Base-by-base conservation (phyloP, 441 rosid species). In the Mallotus japonicus region DNA sequence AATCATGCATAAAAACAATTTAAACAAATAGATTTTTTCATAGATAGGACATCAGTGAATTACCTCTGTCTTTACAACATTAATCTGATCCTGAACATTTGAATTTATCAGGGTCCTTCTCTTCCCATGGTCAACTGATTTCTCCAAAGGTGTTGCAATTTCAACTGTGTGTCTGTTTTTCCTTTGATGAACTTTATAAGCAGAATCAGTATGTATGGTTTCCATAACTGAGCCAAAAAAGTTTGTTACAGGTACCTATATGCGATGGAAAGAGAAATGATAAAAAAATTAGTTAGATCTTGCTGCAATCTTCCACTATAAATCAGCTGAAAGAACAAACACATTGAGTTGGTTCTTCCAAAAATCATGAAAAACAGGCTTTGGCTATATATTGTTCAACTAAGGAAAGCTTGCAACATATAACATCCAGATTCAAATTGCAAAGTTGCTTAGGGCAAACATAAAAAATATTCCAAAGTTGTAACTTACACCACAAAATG, bases 181-280 rank as follows among this genome's bases (percentile, higher is more conserved):
- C 69, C 74, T 80, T 70, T 85, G 78, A 64, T 62, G 73, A 65
- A 80, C 81, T 73, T 62, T 63, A 82, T 95, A 95, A 51, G 97
- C 87, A 67, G 82, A 87, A 79, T 88, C 92, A 17, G 97, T 91
- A 76, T 88, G 95, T 66, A 91, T 76, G 11, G 96, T 90, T 86
- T 93, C 98, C 99, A 93, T 93, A 61, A 95, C 96, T 6, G 97
- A 95, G 66, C 97, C 98, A 34, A 93, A 95, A 89, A 95, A 93
- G 83, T 87, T 91, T 3, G 98, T 95, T 78, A 93, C 98, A 0
- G 98, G 95, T 64, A 92, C 98, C 98, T 95, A 34, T 44, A 28
- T 34, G 28, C 8, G 20, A 73, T 60, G 72, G 47, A 74, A 75
- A 74, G 58, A 72, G 32, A 42, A 19, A 17, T 50, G 47, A 58